Base-by-base conservation (phyloP, 805 yeast species). In the Metschnikowia peoriensis region DNA sequence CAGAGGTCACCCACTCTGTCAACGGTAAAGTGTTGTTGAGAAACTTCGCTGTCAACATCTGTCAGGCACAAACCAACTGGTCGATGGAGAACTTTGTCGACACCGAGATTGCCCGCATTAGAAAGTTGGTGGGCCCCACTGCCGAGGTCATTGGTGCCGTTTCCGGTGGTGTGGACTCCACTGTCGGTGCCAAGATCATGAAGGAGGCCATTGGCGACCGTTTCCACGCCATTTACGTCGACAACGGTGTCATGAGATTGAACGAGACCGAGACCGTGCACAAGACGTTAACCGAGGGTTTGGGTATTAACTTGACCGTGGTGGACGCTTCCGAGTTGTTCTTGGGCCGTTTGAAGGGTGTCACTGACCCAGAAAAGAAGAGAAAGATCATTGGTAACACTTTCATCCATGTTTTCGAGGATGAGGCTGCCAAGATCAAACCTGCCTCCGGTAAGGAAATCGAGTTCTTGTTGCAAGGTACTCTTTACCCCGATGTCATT, bases 91-190 rank as follows among this genome's bases (percentile, higher is more conserved):
- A 94, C 80, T 94, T 94, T 74, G 89, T 94, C 66, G 97, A 90
- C 65, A 90, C 97, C 59, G 99, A 94, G 79, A 92, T 94, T 66
- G 84, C 88, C 61, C 86, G 99, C 75, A 94, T 94, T 64, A 83
- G 91, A 73, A 80, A 82, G 49, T 78, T 93, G 60, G 97, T 94
- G 61, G 99, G 99, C 48, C 97, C 97, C 61, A 86, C 91, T 52
- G 98, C 97, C 52, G 98, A 94, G 76, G 99, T 94, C 59, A 94
- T 94, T 67, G 99, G 99, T 76, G 99, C 99, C 51, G 99, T 94
- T 60, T 90, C 97, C 49, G 99, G 99, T 66, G 99, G 99, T 79
- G 99, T 94, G 58, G 99, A 94, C 76, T 94, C 99, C 48, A 94
- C 99, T 46, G 99, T 94, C 55, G 99, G 97, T 61, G 97, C 99